phyloP scores from a whole-genome alignment of 2,329 filamentous ascomycete species.

The Trichophyton simii region DNA sequence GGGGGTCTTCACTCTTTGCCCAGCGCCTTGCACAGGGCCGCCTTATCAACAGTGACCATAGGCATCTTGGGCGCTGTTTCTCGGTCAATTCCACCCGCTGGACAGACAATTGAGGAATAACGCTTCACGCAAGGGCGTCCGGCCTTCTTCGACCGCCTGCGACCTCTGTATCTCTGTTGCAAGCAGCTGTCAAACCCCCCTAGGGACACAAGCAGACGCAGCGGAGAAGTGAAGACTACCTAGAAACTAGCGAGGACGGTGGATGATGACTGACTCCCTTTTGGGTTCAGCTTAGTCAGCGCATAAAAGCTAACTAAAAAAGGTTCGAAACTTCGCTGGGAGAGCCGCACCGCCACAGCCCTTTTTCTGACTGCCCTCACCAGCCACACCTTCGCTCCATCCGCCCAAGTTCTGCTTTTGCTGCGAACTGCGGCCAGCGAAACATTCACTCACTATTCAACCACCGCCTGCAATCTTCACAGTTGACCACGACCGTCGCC shows the following conservation, averaged over 20 bases:
- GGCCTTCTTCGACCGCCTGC: neutral
- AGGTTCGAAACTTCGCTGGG: no score
- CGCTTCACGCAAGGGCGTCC: neutral
- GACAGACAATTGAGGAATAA: neutral
- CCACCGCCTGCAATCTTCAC: no score
- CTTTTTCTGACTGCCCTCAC: neutral
- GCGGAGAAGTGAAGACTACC: neutral
- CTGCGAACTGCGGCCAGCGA: no score
- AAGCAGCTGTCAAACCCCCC: neutral
- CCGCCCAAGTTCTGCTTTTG: no score
- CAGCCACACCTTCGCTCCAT: neutral
- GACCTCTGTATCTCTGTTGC: neutral
- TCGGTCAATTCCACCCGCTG: neutral
- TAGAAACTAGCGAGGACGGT: neutral
- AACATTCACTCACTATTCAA: no score
- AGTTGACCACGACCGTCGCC: neutral
- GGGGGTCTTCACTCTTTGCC: slow-evolving; percentile 60
- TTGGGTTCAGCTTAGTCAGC: neutral
- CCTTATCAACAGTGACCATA: slow-evolving; percentile 94
- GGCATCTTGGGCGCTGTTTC: slow-evolving; percentile 55
- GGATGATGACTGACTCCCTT: no score
- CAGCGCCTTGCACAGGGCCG: slow-evolving; percentile 83
- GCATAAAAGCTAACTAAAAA: no score
- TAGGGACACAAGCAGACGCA: neutral
- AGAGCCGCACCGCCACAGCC: neutral